Percentiles rank a stretch among this genome's conserved stretches.
Conservation (phyloP, 495 filamentous ascomycete species). For the Xylaria longipes region DNA sequence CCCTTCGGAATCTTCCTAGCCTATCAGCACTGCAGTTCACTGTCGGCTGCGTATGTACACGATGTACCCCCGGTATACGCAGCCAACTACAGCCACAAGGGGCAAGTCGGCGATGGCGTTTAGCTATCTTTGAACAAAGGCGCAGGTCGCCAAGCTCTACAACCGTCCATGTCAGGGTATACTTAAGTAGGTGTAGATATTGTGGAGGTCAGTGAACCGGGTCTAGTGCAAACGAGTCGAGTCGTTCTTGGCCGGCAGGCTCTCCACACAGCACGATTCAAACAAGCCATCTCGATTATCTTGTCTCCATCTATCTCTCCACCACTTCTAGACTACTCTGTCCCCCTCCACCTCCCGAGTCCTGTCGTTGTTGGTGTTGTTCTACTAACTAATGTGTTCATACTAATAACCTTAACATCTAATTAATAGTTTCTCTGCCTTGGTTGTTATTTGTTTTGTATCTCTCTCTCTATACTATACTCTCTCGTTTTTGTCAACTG, state of each 20-base stretch:
- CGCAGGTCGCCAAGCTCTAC: conserved; percentile 6
- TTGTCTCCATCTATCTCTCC: conserved; percentile 13
- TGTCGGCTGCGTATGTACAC: background rate
- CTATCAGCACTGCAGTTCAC: conserved; percentile 7
- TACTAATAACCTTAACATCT: conserved; percentile 27
- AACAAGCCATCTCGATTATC: conserved; percentile 12
- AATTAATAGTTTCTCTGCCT: conserved; percentile 32
- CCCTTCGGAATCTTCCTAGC: conserved; percentile 15
- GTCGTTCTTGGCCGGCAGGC: conserved; percentile 11
- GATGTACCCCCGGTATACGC: background rate
- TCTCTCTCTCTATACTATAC: background rate
- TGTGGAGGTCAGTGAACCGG: background rate
- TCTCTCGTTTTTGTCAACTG: conserved; percentile 5
- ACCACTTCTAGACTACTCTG: conserved; percentile 6
- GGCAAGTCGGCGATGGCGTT: conserved; percentile 12
- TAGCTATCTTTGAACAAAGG: conserved; percentile 16
- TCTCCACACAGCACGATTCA: conserved; percentile 24
- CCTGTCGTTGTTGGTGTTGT: conserved; percentile 28
- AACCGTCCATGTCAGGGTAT: background rate
- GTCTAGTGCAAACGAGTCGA: conserved; percentile 3
- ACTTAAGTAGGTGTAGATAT: background rate
- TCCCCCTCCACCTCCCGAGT: conserved; percentile 3
- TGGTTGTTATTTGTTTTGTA: conserved; percentile 32
- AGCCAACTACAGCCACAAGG: conserved; percentile 10
- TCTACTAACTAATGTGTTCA: conserved; percentile 23